Evolutionary conservation across 2,329 filamentous ascomycete species (phyloP), one percentile per base, ranked within the genome.

Genomic region (Aphanoascus verrucosus): DNA sequence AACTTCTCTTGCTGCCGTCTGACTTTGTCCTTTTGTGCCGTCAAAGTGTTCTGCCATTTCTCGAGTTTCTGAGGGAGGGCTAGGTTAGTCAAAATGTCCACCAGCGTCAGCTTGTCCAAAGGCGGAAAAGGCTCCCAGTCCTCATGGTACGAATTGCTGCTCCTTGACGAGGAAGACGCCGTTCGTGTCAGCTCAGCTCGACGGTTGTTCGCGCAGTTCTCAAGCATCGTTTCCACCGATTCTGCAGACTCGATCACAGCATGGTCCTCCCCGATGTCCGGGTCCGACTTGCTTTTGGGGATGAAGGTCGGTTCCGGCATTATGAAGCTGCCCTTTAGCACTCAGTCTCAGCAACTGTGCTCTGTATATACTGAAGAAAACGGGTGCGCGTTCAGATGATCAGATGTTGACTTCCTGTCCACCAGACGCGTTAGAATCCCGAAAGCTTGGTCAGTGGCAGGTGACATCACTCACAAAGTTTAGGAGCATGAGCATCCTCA

Each of bases 71-170:
- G 86, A 1, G 89, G 85, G 32, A 98, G 76, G 5, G 90, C 87
- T 58, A 98, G 71, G 67, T 96, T 97, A 71, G 96, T 91, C 60
- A 98, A 80, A 47, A 98, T 78, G 65, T 98, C 93, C 63, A 98
- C 88, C 55, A 97, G 82, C 38, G 86, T 90, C 52, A 98, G 76
- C 49, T 88, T 86, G 67, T 98, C 93, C 20, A 96, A 75, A 0
- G 91, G 90, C 8, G 90, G 88, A 57, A 94, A 86, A 19, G 82
- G 77, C 58, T 94, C 88, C 80, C 87, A 93, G 65, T 91, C 88
- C 62, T 93, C 87, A 54, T 93, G 86, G 63, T 88, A 88, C n/a
- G 82, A 84, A 67, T 84, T 88, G 69, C 83, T 88, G 47, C 81
- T 83, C n/a, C 87, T 89, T 9, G 56, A 55, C 11, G 53, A 55